Conservation (phyloP, 805 yeast genomes). For the Schizosaccharomyces lindneri region DNA sequence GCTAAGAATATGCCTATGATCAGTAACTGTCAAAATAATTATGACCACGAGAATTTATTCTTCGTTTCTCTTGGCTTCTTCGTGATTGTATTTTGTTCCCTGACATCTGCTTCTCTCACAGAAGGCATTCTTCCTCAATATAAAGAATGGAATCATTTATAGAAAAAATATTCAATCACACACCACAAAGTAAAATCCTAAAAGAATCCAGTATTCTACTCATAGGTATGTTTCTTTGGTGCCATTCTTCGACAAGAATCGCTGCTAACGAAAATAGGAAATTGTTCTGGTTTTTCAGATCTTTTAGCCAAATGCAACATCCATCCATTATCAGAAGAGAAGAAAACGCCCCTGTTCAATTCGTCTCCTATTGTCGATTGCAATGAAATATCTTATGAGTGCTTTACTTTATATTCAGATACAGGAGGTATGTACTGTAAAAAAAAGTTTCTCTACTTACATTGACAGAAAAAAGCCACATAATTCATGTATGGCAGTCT, state of each 20-base stretch:
- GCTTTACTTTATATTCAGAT: not conserved
- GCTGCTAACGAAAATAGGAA: not conserved
- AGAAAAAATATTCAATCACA: not conserved
- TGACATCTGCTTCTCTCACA: no score
- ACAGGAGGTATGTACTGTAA: not conserved
- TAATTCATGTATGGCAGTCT: not conserved
- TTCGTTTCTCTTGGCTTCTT: no score
- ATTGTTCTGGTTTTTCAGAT: not conserved
- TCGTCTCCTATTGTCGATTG: not conserved
- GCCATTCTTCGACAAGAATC: not conserved
- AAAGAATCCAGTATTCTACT: not conserved
- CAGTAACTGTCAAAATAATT: no score
- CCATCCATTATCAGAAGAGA: no score
- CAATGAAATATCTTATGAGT: not conserved
- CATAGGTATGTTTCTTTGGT: not conserved
- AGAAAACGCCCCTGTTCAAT: no score
- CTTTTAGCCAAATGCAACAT: no score
- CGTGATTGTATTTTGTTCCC: no score
- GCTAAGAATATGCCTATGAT: no score
- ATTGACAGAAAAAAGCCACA: no score
- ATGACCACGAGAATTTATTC: no score
- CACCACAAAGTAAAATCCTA: not conserved
- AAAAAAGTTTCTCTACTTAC: not conserved
- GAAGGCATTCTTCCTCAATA: no score
- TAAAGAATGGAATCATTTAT: not conserved